Evolutionary conservation across 78 protist species (phyloP).

Genomic region (Andalucia godoyi): DNA sequence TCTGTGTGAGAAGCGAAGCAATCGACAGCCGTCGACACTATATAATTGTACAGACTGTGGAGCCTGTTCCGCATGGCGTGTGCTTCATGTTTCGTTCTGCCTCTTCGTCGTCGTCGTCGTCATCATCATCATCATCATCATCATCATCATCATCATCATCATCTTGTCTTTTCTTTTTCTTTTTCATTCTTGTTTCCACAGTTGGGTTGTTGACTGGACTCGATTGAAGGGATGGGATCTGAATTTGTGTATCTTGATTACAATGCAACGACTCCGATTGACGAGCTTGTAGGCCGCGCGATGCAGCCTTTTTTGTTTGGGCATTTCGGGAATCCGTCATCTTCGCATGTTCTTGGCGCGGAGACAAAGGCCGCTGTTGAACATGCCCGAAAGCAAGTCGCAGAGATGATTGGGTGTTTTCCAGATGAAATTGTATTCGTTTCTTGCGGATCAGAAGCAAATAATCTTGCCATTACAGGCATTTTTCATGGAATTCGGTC

Average conservation of each 20-base stretch:
- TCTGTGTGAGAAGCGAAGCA: too few species aligned
- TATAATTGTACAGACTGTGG: too few species aligned
- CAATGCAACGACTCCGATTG: conserved; percentile 28
- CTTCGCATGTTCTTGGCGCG: conserved; percentile 1
- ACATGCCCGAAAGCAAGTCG: not conserved
- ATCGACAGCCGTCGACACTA: too few species aligned
- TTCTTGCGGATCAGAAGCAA: conserved; percentile 37
- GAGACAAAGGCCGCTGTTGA: conserved; percentile 4
- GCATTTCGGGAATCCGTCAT: conserved; percentile 21
- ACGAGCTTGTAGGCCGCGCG: not conserved
- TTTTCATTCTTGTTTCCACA: too few species aligned
- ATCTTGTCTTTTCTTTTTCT: too few species aligned
- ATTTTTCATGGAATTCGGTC: not conserved
- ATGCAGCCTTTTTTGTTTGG: conserved; percentile 6
- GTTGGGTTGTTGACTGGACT: too few species aligned
- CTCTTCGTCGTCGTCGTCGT: too few species aligned
- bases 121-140: too few species aligned
- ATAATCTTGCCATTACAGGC: conserved; percentile 24
- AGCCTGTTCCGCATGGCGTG: too few species aligned
- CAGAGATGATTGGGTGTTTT: not conserved
- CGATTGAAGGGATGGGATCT: too few species aligned
- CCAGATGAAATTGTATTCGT: conserved; percentile 1
- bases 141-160: too few species aligned
- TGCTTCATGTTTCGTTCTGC: too few species aligned
- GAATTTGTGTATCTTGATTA: conserved; percentile 34